Percentiles rank a stretch among this genome's conserved stretches.
phyloP scores from a whole-genome alignment of 352 stramenopile genomes.

The Phytopythium helicoides region DNA sequence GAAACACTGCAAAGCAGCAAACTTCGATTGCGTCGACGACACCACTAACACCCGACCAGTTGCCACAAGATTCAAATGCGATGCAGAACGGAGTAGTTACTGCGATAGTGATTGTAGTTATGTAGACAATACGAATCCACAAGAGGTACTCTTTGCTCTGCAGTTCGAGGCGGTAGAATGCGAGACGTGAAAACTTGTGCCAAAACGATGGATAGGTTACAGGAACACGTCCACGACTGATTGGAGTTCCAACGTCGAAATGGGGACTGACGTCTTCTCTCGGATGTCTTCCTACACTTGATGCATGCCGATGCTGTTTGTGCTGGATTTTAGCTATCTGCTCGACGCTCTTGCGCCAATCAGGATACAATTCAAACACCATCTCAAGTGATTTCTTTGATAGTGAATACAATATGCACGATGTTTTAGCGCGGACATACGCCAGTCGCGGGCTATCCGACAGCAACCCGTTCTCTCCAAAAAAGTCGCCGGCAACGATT shows the following conservation, averaged over 20 bases:
- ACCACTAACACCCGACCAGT: slow-evolving; percentile 23
- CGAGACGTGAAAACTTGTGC: background rate
- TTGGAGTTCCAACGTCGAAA: background rate
- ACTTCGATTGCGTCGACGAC: slow-evolving; percentile 33
- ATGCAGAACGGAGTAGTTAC: slow-evolving; percentile 52
- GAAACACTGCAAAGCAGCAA: slow-evolving; percentile 34
- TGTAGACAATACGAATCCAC: slow-evolving; percentile 39
- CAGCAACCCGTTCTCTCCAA: slow-evolving; percentile 48
- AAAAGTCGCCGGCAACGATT: slow-evolving; percentile 40
- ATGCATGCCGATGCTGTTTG: slow-evolving; percentile 10
- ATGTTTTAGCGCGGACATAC: slow-evolving; percentile 38
- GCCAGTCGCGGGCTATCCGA: slow-evolving; percentile 32
- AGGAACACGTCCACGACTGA: too few species aligned
- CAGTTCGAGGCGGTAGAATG: slow-evolving; percentile 19
- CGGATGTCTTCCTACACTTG: background rate
- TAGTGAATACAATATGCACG: slow-evolving; percentile 46
- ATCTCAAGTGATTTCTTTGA: slow-evolving; percentile 41
- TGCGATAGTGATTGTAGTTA: slow-evolving; percentile 36
- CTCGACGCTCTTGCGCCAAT: slow-evolving; percentile 49
- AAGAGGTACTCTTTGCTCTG: slow-evolving; percentile 40
- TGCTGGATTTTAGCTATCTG: slow-evolving; percentile 40
- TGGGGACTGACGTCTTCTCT: background rate
- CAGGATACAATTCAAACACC: slow-evolving; percentile 49
- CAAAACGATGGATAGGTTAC: background rate
- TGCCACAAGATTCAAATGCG: slow-evolving; percentile 35